Conservation (phyloP, 176 grass and related monocot genomes). For the Ampelocalamus luodianensis region DNA sequence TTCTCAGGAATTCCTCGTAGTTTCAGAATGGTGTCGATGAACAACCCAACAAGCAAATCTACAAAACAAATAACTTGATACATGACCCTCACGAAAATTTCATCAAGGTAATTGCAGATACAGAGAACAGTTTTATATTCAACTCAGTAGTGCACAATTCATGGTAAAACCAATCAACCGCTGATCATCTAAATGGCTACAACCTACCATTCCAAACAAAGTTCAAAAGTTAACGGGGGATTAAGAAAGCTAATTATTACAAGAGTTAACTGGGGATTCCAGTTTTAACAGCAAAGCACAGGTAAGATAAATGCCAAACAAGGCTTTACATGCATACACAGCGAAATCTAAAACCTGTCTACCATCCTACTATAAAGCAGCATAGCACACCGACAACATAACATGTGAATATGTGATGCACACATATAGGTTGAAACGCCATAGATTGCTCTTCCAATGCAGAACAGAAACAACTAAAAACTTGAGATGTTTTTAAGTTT, state of each 20-base stretch:
- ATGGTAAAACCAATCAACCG: neutral
- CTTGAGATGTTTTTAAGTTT: neutral
- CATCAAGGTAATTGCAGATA: conserved; percentile 18
- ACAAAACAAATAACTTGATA: conserved; percentile 19
- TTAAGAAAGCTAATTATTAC: neutral
- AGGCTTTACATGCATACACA: neutral
- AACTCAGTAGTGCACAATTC: neutral
- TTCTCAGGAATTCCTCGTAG: conserved; percentile 65
- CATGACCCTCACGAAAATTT: neutral
- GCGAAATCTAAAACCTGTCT: neutral
- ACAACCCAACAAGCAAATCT: conserved; percentile 90
- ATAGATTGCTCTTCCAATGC: neutral
- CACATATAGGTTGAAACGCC: neutral
- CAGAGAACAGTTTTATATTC: neutral
- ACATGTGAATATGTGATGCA: neutral
- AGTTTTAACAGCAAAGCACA: neutral
- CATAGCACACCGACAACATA: neutral
- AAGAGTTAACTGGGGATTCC: neutral
- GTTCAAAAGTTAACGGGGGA: too few relatives aligned
- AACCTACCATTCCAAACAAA: neutral
- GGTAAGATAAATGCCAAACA: neutral
- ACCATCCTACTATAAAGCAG: neutral
- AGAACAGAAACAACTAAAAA: neutral
- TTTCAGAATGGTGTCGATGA: conserved; percentile 71
- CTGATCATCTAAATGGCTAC: neutral